A percentile compares a stretch with the other conserved stretches of the same genome.
phyloP scores from a whole-genome alignment of 179 eudicot genomes.

The Drosera spatulata region DNA sequence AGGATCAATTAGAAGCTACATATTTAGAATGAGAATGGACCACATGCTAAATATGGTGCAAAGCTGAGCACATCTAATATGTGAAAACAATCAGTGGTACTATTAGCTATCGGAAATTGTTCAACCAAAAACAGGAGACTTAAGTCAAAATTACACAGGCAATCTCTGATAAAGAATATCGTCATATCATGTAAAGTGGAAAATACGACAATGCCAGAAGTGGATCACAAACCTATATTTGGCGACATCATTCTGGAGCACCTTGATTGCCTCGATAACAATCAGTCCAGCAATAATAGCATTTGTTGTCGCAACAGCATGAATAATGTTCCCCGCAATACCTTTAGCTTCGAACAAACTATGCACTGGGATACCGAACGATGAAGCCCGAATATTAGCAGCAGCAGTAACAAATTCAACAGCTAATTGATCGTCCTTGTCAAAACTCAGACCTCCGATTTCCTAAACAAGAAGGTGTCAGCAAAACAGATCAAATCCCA shows the following conservation, averaged over 20 bases:
- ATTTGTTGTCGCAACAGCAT: slow-evolving; percentile 98
- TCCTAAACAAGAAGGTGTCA: slow-evolving; percentile 36
- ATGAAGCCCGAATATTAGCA: slow-evolving; percentile 89
- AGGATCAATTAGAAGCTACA: too few species aligned
- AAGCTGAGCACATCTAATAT: too few species aligned
- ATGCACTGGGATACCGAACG: slow-evolving; percentile 87
- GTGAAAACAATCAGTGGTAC: too few species aligned
- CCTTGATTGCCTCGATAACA: slow-evolving; percentile 90
- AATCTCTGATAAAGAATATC: too few species aligned
- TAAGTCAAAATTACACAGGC: too few species aligned
- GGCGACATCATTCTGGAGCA: slow-evolving; percentile 56
- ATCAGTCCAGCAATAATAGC: slow-evolving; percentile 91
- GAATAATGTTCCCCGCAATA: slow-evolving; percentile 95
- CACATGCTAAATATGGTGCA: too few species aligned
- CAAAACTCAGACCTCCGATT: slow-evolving; percentile 73
- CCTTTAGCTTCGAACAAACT: slow-evolving; percentile 99
- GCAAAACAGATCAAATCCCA: background rate
- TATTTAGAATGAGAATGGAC: too few species aligned
- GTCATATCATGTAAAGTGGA: too few species aligned
- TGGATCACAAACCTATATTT: slow-evolving; percentile 35
- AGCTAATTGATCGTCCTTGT: slow-evolving; percentile 93
- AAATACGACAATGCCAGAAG: too few species aligned
- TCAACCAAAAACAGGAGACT: too few species aligned
- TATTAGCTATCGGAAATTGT: too few species aligned
- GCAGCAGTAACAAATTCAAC: slow-evolving; percentile 98